These are phyloP conservation scores for Penicillium riverlandense DNA, from an alignment of 495 filamentous ascomycete species.

Conservation along the genomic window DNA sequence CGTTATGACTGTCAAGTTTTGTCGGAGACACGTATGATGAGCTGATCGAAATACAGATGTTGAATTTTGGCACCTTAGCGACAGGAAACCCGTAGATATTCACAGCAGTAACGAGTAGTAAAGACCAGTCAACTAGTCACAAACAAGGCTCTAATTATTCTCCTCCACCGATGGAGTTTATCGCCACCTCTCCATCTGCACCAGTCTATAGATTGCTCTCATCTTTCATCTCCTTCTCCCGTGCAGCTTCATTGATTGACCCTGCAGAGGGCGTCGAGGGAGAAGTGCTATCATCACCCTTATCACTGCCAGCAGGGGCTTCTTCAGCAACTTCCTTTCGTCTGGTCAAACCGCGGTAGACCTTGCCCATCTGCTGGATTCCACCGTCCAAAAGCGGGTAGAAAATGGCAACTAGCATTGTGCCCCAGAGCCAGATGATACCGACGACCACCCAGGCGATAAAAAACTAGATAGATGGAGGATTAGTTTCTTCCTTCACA, in stretches of 20 bases:
- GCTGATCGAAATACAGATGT: too few relatives aligned
- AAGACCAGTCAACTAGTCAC: too few relatives aligned
- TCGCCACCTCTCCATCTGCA: background rate
- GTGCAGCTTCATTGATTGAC: conserved; percentile 6
- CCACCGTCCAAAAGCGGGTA: conserved; percentile 31
- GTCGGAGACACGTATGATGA: too few relatives aligned
- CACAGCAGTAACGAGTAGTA: too few relatives aligned
- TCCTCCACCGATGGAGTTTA: background rate
- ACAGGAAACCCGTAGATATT: too few relatives aligned
- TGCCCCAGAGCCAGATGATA: conserved; percentile 65
- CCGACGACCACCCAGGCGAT: conserved; percentile 70
- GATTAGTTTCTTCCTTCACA: too few relatives aligned
- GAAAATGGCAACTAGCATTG: conserved; percentile 26
- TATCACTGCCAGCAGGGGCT: background rate
- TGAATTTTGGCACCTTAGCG: too few relatives aligned
- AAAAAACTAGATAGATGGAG: conserved; percentile 46
- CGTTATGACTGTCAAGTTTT: too few relatives aligned
- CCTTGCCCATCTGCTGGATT: conserved; percentile 17
- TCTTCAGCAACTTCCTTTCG: background rate
- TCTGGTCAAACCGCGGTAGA: conserved; percentile 11
- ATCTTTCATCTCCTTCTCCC: background rate
- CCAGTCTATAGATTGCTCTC: background rate
- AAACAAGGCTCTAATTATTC: too few relatives aligned
- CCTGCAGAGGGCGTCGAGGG: conserved; percentile 6
- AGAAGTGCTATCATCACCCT: background rate